These are phyloP conservation scores for Rutstroemia sp. DNA, from an alignment of 2,329 filamentous ascomycete species.

Conservation along the genomic window DNA sequence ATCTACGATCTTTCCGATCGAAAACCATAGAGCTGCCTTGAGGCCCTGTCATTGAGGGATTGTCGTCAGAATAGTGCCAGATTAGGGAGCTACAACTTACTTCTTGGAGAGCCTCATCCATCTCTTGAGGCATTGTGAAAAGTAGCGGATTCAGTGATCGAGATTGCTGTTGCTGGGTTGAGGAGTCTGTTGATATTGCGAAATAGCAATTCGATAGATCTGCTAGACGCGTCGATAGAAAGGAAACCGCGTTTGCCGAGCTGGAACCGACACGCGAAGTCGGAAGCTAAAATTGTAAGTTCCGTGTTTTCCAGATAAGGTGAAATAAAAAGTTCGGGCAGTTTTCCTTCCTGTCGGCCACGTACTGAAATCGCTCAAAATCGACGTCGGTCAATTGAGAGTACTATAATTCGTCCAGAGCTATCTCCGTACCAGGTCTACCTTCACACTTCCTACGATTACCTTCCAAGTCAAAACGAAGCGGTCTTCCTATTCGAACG, in stretches of 20 bases:
- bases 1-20: constrained; percentile 81
- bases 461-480: no score
- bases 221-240: background rate
- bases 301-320: background rate
- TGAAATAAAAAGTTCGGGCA: no score
- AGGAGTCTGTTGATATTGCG: background rate
- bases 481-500: no score
- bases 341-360: no score
- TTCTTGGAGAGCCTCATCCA: constrained; percentile 21
- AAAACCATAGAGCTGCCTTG: constrained; percentile 79
- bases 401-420: no score
- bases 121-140: constrained; percentile 15
- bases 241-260: constrained; percentile 2
- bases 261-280: background rate
- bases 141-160: background rate
- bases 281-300: background rate
- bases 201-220: no score
- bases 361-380: no score
- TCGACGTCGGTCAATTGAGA: no score
- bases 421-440: no score
- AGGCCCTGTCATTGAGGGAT: constrained; percentile 49
- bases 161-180: background rate
- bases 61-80: background rate
- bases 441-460: no score
- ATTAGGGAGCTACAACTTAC: constrained; percentile 4